Conservation (phyloP, 2,329 filamentous ascomycete genomes). For the Phialophora macrospora region DNA sequence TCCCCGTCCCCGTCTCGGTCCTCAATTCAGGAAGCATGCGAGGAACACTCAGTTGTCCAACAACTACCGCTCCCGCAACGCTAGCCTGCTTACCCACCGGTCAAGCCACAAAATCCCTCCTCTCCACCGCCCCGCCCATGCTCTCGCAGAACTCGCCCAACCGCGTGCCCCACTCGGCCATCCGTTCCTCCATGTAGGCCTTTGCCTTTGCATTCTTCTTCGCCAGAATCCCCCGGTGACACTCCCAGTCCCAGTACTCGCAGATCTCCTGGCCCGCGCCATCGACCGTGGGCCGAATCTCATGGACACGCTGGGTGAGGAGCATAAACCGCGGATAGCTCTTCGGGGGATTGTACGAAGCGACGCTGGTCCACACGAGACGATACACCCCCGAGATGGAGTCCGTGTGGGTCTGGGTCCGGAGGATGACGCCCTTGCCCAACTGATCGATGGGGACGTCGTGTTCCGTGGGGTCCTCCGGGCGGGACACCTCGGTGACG, state of each 20-base stretch:
- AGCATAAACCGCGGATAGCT: slow-evolving; percentile 46
- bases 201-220: slow-evolving; percentile 52
- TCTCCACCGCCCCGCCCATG: slow-evolving; percentile 43
- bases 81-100: neutral
- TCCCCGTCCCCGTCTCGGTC: neutral
- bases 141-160: slow-evolving; percentile 47
- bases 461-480: slow-evolving; percentile 35
- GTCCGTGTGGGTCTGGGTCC: slow-evolving; percentile 38
- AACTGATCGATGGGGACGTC: slow-evolving; percentile 26
- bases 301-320: slow-evolving; percentile 54
- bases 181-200: slow-evolving; percentile 46
- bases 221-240: slow-evolving; percentile 50
- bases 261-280: slow-evolving; percentile 46
- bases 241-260: slow-evolving; percentile 48
- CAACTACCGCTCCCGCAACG: neutral
- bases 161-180: slow-evolving; percentile 50
- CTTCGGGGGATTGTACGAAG: slow-evolving; percentile 42
- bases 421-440: slow-evolving; percentile 22
- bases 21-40: neutral
- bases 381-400: slow-evolving; percentile 36
- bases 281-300: slow-evolving; percentile 49
- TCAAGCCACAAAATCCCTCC: slow-evolving; percentile 35
- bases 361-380: slow-evolving; percentile 45
- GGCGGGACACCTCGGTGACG: slow-evolving; percentile 37
- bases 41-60: neutral